These are phyloP conservation scores for Dothiorella sarmentorum DNA, from an alignment of 2,329 filamentous ascomycete genomes.

Conservation along the genomic window DNA sequence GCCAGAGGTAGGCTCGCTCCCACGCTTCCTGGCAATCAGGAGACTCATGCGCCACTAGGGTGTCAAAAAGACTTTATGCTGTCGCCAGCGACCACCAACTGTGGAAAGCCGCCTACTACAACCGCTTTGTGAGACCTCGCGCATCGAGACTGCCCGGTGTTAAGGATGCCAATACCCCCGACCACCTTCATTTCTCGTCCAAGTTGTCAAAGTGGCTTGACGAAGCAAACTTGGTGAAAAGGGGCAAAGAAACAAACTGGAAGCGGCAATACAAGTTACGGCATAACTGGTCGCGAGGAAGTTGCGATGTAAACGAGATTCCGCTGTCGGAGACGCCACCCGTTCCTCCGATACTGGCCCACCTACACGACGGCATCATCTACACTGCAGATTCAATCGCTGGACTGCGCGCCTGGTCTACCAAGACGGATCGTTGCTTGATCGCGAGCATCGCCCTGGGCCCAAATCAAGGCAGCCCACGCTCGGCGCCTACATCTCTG, in stretches of 20 bases:
- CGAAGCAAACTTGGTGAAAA: constrained; percentile 54
- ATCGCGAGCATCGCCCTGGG: constrained; percentile 49
- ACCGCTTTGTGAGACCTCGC: constrained; percentile 78
- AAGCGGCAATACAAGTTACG: constrained; percentile 83
- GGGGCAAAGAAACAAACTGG: constrained; percentile 64
- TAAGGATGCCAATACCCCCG: constrained; percentile 39
- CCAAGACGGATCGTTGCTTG: constrained; percentile 57
- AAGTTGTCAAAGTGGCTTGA: constrained; percentile 60
- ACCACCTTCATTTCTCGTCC: constrained; percentile 50
- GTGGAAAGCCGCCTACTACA: constrained; percentile 88
- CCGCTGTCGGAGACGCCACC: constrained; percentile 53
- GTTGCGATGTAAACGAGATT: constrained; percentile 76
- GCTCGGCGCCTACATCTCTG: constrained; percentile 56
- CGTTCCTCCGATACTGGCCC: constrained; percentile 65
- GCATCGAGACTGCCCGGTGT: constrained; percentile 72
- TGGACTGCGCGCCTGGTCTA: constrained; percentile 76
- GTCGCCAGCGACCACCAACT: constrained; percentile 79
- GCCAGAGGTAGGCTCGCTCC: constrained; percentile 52
- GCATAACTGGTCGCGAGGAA: constrained; percentile 86
- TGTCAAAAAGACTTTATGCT: constrained; percentile 72
- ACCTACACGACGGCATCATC: constrained; percentile 71
- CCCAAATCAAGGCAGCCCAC: not conserved
- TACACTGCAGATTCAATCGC: constrained; percentile 68
- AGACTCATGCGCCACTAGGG: constrained; percentile 37
- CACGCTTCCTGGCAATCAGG: too few species aligned